Conservation (phyloP, 768 basidiomycete genomes). For the Wakefieldia striispora region DNA sequence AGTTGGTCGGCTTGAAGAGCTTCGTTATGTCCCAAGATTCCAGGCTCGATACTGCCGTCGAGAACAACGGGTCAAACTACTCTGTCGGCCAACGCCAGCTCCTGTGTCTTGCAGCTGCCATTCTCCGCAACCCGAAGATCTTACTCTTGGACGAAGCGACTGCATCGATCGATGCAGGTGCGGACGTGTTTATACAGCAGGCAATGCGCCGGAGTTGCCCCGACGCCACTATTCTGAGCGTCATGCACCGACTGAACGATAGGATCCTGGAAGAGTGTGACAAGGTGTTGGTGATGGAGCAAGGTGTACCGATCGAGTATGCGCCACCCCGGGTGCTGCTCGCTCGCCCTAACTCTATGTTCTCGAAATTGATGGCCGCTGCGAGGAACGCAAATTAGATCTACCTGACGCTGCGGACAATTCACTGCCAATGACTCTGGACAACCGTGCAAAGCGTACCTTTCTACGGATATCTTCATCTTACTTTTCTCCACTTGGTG, state of each 20-base stretch:
- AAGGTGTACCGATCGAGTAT: constrained; percentile 28
- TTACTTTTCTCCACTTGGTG: no score
- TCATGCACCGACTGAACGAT: constrained; percentile 33
- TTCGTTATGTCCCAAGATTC: constrained; percentile 71
- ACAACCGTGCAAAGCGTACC: no score
- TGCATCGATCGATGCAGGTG: constrained; percentile 80
- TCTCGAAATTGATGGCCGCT: constrained; percentile 28
- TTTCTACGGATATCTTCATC: no score
- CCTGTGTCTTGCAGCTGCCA: constrained; percentile 50
- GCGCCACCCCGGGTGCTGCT: constrained; percentile 24
- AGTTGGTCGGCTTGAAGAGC: constrained; percentile 52
- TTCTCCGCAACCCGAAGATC: constrained; percentile 31
- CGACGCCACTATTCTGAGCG: constrained; percentile 27
- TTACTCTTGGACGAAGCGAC: constrained; percentile 33
- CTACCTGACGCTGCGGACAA: no score
- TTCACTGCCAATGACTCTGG: no score
- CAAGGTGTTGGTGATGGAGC: constrained; percentile 39
- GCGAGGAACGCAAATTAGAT: constrained; percentile 16
- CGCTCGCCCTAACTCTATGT: constrained; percentile 25
- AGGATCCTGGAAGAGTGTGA: constrained; percentile 28
- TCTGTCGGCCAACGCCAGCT: constrained; percentile 92
- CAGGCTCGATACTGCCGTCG: constrained; percentile 75
- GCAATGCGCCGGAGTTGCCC: constrained; percentile 32
- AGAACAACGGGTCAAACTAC: constrained; percentile 70
- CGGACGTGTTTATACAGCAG: constrained; percentile 67